Evolutionary conservation across 1,139 yeast species (phyloP), one percentile per base, ranked within the genome.

Genomic region (Kazachstania sp.): DNA sequence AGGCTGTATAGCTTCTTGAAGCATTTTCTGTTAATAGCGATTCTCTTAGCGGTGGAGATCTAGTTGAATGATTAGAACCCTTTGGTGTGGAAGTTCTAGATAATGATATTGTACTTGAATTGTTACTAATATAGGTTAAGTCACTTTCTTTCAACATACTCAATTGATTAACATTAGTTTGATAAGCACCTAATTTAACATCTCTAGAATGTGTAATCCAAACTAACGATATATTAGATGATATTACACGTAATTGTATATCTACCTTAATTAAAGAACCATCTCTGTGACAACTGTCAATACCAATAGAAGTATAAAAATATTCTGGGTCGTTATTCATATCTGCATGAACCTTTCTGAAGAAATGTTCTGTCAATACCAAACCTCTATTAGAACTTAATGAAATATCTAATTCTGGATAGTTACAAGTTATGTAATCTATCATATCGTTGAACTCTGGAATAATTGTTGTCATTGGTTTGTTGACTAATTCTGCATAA

Each of bases 331-430:
- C 47, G 29, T 49, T 49, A 35, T 45, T 49, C 57, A 59, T 52
- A 54, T 64, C 57, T 45, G 64, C 55, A 54, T 59, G 32, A 69
- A 77, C 64, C 53, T 81, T 81, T 54, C 97, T 73, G 66, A 88
- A 87, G 62, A 85, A 83, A 67, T 88, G 97, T 63, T 88, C 97
- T 0, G 97, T 95, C 18, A 88, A 69, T 0, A 88, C 96, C 69
- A 68, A 74, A 58, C 77, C 86, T 52, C 51, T 61, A 45, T 64
- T 63, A 20, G 54, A 59, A 45, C 59, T 51, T n/a, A 61, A 62
- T 4, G 64, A 53, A 29, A 69, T 59, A 46, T 61, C 64, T 48
- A 72, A 54, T 15, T 65, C 60, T 16, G 76, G 74, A 37, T 71
- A 73, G 34, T 72, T 72, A 3, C 62, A 65, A 19, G 73, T 61